Evolutionary conservation across 768 basidiomycete genomes (phyloP).

Genomic region (Termitomyces titanicus): DNA sequence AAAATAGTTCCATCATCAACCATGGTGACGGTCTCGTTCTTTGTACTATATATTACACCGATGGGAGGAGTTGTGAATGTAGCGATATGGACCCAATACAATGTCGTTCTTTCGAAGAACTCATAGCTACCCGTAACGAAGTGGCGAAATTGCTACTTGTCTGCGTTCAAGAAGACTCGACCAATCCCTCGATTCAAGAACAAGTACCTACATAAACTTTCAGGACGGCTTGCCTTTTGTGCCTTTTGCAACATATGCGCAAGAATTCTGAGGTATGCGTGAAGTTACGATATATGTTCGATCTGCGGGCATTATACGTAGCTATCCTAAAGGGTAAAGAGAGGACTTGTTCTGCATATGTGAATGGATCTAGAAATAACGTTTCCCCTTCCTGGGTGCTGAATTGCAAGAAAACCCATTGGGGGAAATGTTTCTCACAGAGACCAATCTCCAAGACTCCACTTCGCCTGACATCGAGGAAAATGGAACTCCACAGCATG

Average conservation of each 20-base stretch:
- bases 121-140: slow-evolving; percentile 41
- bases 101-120: slow-evolving; percentile 42
- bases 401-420: slow-evolving; percentile 38
- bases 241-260: slow-evolving; percentile 21
- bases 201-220: slow-evolving; percentile 16
- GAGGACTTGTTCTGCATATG: slow-evolving; percentile 9
- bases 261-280: slow-evolving; percentile 8
- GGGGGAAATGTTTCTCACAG: slow-evolving; percentile 31
- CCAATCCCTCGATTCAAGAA: background rate
- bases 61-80: slow-evolving; percentile 72
- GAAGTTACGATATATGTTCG: background rate
- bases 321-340: slow-evolving; percentile 4
- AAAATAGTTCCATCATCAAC: slow-evolving; percentile 2
- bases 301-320: background rate
- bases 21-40: slow-evolving; percentile 46
- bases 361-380: background rate
- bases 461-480: too few relatives aligned
- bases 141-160: slow-evolving; percentile 15
- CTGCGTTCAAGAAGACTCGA: background rate
- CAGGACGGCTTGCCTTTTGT: slow-evolving; percentile 27
- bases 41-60: slow-evolving; percentile 74
- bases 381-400: slow-evolving; percentile 20
- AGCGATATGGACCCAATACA: slow-evolving; percentile 58
- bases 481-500: too few relatives aligned
- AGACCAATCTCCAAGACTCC: too few relatives aligned